Evolutionary conservation across 2,329 filamentous ascomycete genomes (phyloP).

Genomic region (Magnaporthales sp.): DNA sequence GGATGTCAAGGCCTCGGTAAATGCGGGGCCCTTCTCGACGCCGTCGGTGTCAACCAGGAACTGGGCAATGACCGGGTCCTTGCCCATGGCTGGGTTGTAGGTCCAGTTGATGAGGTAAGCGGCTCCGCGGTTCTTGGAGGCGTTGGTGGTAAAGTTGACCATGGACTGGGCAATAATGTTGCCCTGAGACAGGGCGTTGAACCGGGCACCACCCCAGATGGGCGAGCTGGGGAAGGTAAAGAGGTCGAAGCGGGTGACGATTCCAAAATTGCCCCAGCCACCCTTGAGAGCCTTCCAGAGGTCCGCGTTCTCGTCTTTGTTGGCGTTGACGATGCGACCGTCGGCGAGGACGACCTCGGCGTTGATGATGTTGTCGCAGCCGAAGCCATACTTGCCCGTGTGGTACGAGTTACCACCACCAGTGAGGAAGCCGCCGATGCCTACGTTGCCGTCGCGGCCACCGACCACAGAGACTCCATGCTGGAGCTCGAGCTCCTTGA

Average conservation of each 20-base stretch:
- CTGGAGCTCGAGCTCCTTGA: slow-evolving; percentile 22
- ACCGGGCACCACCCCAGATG: slow-evolving; percentile 9
- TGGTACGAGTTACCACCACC: slow-evolving; percentile 27
- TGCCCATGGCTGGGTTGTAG: background rate
- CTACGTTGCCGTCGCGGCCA: slow-evolving; percentile 25
- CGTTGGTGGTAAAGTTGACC: slow-evolving; percentile 11
- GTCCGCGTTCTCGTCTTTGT: slow-evolving; percentile 22
- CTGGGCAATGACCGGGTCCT: background rate
- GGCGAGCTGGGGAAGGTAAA: slow-evolving; percentile 2
- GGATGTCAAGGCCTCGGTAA: background rate
- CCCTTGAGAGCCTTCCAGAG: slow-evolving; percentile 32
- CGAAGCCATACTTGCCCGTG: slow-evolving; percentile 21
- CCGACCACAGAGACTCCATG: slow-evolving; percentile 22
- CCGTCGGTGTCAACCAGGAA: slow-evolving; percentile 4
- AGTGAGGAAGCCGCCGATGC: slow-evolving; percentile 23
- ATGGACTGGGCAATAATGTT: slow-evolving; percentile 7
- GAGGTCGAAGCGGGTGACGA: slow-evolving; percentile 15
- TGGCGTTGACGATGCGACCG: slow-evolving; percentile 28
- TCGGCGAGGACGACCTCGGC: slow-evolving; percentile 30
- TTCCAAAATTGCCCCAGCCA: slow-evolving; percentile 31
- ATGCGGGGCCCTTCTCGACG: background rate
- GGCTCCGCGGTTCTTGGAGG: slow-evolving; percentile 10
- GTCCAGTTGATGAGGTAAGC: slow-evolving; percentile 10
- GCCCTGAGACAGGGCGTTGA: too few species aligned
- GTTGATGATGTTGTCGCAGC: slow-evolving; percentile 26